These are phyloP conservation scores for Lenzites betulinus DNA, from an alignment of 768 basidiomycete genomes.

Conservation along the genomic window DNA sequence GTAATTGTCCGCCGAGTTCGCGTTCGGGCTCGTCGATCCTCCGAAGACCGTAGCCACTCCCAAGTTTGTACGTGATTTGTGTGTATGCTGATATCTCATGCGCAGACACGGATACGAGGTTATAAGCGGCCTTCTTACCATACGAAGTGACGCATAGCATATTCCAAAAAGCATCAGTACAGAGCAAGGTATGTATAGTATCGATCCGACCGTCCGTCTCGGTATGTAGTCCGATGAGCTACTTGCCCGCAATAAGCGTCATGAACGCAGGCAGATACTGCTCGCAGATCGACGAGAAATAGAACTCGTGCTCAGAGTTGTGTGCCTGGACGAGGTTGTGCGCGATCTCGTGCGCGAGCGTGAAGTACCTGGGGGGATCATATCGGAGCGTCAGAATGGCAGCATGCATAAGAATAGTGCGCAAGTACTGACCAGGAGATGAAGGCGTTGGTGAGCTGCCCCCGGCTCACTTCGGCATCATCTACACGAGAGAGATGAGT, in stretches of 20 bases:
- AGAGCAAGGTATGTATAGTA: background rate
- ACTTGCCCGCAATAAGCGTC: constrained; percentile 7
- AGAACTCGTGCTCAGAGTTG: constrained; percentile 93
- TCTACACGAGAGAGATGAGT: constrained; percentile 45
- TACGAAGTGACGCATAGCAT: no score
- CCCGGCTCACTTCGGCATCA: constrained; percentile 62
- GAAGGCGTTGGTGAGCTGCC: constrained; percentile 60
- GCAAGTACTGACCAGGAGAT: constrained; percentile 67
- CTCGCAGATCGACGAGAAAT: constrained; percentile 90
- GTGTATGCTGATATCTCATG: no score
- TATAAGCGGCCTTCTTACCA: no score
- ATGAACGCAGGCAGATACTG: constrained; percentile 42
- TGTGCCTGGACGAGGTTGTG: constrained; percentile 88
- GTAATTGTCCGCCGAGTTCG: background rate
- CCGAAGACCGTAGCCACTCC: no score
- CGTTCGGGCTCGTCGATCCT: no score
- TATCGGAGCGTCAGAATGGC: background rate
- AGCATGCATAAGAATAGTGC: background rate
- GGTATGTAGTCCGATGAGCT: background rate
- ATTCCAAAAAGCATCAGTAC: background rate
- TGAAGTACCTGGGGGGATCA: constrained; percentile 67
- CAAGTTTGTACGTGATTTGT: no score
- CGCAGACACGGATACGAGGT: no score
- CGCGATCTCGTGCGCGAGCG: constrained; percentile 90
- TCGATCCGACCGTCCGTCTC: background rate